Conservation (phyloP, 1,284 basidiomycete genomes). For the Cerrena zonata region DNA sequence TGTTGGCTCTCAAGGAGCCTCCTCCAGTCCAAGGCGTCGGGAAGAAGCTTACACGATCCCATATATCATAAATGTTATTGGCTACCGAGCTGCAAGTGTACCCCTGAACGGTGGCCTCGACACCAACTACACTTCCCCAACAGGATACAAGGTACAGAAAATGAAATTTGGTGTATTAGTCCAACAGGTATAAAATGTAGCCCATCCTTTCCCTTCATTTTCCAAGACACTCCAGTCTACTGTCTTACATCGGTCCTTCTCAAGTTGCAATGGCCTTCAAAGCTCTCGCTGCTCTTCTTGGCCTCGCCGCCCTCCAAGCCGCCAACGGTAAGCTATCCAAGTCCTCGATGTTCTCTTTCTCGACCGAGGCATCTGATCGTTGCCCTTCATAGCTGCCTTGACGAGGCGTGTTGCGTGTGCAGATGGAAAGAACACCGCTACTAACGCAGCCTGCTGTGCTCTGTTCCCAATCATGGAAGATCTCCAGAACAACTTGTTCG, state of each 20-base stretch:
- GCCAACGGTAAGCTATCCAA: conserved; percentile 6
- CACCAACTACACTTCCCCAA: background rate
- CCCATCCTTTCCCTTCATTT: background rate
- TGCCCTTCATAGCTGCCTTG: conserved; percentile 18
- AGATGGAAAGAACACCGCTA: conserved; percentile 36
- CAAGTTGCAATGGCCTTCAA: conserved; percentile 7
- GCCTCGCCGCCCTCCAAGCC: conserved; percentile 4
- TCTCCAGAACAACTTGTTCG: conserved; percentile 34
- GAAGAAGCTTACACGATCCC: background rate
- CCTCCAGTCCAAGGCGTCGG: background rate
- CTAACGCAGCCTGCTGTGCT: conserved; percentile 33
- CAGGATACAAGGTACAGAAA: background rate
- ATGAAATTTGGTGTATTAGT: background rate
- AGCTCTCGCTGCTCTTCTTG: conserved; percentile 6
- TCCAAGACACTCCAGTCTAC: conserved; percentile 4
- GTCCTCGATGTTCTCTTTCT: background rate
- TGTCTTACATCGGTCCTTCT: background rate
- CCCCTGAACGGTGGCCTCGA: no score
- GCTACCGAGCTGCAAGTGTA: background rate
- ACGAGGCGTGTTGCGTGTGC: conserved; percentile 28
- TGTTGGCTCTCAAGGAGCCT: no score
- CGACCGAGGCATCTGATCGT: background rate
- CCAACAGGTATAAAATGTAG: conserved; percentile 3
- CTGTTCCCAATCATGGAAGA: conserved; percentile 31
- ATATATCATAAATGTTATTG: background rate